Evolutionary conservation across 2,329 filamentous ascomycete species (phyloP).

Genomic region (Talaromyces sp.): DNA sequence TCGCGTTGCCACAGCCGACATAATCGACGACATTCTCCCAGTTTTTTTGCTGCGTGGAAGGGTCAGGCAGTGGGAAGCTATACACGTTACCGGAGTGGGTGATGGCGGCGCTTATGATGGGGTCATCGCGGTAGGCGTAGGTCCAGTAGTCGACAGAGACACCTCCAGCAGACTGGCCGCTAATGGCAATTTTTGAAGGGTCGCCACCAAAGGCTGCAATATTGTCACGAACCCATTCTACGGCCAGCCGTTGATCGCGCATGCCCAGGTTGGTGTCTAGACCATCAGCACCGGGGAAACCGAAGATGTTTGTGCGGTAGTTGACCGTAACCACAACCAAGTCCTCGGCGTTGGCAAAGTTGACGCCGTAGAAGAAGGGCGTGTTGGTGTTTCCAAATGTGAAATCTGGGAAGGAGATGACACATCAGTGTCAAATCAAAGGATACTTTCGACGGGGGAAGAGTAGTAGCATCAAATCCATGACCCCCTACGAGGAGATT

Average conservation of each 20-base stretch:
- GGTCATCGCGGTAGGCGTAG: constrained; percentile 7
- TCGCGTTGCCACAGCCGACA: constrained; percentile 10
- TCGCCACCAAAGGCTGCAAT: constrained; percentile 76
- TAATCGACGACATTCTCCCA: constrained; percentile 7
- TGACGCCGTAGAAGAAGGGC: constrained; percentile 35
- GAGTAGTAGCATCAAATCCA: too few species aligned
- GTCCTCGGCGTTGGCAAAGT: constrained; percentile 46
- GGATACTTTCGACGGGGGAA: too few species aligned
- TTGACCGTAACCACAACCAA: constrained; percentile 68
- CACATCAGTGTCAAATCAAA: constrained; percentile 3
- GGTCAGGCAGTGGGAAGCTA: constrained; percentile 34
- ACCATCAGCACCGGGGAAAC: constrained; percentile 55
- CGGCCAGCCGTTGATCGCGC: constrained; percentile 67
- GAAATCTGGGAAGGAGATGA: constrained; percentile 29
- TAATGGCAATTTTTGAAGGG: constrained; percentile 71
- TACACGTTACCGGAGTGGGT: constrained; percentile 11
- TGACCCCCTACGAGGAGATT: too few species aligned
- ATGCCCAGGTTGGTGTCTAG: constrained; percentile 60
- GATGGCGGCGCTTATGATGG: constrained; percentile 2
- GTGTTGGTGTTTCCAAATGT: constrained; percentile 34
- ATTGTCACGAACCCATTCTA: constrained; percentile 75
- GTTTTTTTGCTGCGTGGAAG: not conserved
- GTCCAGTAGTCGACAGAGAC: constrained; percentile 22
- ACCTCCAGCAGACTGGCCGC: constrained; percentile 66
- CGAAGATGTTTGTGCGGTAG: constrained; percentile 12